Evolutionary conservation across 192 early-diverging fungal genomes (phyloP), one percentile per base, ranked within the genome.

Genomic region (Pilobolus umbonatus): DNA sequence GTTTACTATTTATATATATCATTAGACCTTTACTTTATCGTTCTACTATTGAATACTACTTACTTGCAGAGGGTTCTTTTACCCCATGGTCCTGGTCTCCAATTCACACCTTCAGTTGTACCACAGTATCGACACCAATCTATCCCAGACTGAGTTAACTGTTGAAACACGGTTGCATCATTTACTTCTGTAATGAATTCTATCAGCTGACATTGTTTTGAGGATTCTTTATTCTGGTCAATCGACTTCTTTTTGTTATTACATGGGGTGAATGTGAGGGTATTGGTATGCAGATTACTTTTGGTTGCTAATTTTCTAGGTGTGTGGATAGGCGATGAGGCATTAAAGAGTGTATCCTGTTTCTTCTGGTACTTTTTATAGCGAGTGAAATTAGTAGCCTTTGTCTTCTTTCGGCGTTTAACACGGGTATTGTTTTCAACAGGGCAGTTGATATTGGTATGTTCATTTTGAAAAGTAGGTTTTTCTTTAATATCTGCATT

Each of bases 41-140:
- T 17, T 57, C 29, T 44, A 45, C n/a, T 57, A 43, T 53, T 22
- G 5, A 55, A 54, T 34, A 38, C 2, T 42, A 79, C 72, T 60
- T 75, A 84, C 81, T 94, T 94, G 88, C 92, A 94, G 44, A 94
- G 72, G 14, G 92, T 92, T 56, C 89, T 81, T 77, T 92, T 92
- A 25, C 92, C 92, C 92, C 92, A 94, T 55, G 92, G 92, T 3
- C 92, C 92, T 8, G 88, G 92, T 45, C 92, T 82, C 88, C 89
- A 86, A 78, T 94, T 87, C 67, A 89, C 78, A 30, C 87, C 82
- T 66, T 87, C 86, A 9, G 92, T 94, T 2, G 88, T 90, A 22
- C 92, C 92, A 61, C 92, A 94, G 71, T 92, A 94, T 53, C 92
- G 80, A 72, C 92, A 94, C 92, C 92, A 94, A 69, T 91, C 80